Evolutionary conservation across 345 rosid species (phyloP).

Genomic region (Viola odorata): DNA sequence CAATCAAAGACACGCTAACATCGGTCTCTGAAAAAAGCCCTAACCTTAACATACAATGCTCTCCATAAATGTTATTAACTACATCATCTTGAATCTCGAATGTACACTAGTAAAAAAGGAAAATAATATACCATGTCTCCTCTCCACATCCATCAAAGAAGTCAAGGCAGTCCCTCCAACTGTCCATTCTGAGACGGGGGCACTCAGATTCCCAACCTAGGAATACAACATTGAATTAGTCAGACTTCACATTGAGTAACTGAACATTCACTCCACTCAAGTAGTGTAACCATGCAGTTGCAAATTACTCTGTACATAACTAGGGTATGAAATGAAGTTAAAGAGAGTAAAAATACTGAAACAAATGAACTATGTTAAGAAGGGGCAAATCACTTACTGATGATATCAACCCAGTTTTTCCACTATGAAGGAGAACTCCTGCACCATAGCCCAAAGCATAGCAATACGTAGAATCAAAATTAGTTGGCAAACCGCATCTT

Average conservation of each 20-base stretch:
- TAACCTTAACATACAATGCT: too few species aligned
- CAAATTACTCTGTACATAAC: too few species aligned
- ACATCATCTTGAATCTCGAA: too few species aligned
- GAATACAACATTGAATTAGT: neutral
- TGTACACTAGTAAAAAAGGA: neutral
- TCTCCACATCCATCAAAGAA: conserved; percentile 94
- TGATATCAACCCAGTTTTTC: conserved; percentile 84
- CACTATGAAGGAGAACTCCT: conserved; percentile 78
- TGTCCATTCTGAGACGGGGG: conserved; percentile 89
- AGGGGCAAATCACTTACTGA: conserved; percentile 43
- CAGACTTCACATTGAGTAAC: too few species aligned
- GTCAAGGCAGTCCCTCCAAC: conserved; percentile 91
- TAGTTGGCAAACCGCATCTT: conserved; percentile 93
- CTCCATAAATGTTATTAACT: too few species aligned
- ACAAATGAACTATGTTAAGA: conserved; percentile 1
- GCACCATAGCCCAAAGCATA: conserved; percentile 91
- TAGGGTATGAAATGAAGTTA: conserved; percentile 1
- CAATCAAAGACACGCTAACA: too few species aligned
- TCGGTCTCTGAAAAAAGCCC: too few species aligned
- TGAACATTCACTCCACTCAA: too few species aligned
- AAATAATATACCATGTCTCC: conserved; percentile 72
- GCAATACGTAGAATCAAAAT: conserved; percentile 87
- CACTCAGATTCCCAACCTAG: conserved; percentile 87
- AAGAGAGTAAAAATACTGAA: neutral
- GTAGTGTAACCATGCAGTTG: too few species aligned